Evolutionary conservation across 1,284 basidiomycete species (phyloP), one percentile per base, ranked within the genome.

Genomic region (Melanopsichium pennsylvanicum): DNA sequence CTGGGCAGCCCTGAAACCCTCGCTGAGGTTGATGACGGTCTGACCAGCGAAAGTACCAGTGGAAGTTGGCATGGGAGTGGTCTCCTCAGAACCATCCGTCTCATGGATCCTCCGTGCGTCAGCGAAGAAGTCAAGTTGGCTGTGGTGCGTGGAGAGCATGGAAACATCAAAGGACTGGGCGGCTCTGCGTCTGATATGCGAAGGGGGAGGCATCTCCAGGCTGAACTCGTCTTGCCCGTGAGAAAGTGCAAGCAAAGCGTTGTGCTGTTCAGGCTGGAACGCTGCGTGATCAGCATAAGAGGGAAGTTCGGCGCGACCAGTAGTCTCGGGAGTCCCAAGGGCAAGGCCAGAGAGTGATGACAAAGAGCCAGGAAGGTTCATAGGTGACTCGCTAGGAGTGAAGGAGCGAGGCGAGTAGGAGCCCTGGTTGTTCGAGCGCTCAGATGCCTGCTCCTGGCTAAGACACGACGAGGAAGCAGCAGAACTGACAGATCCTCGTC

Each of bases 31-130:
- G 45, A 16, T 37, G 5, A 64, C 38, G 9, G 57, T 16, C 33
- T 69, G 67, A 29, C 72, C 72, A 2, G 48, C 43, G 27, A 75
- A 74, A 9, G 54, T 62, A 32, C 68, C 58, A 0, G 51, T 59
- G 23, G 58, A 61, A 5, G 59, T 50, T 4, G 70, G 72, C 72
- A 75, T 73, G 25, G 70, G 72, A 7, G 68, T 72, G 1, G 57
- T 58, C 43, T 72, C 70, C 33, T 71, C 61, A 9, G 60, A 60
- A n/a, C 51, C 51, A n/a, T 72, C 59, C 32, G 64, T 63, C 35
- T 59, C 66, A 55, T 41, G 48, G 43, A 50, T 48, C n/a, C 37
- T 23, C 22, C 56, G 54, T 7, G 32, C 25, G 21, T 47, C 37
- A 25, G 38, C 31, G 11, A 52, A 42, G 11, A 38, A 18, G 37